phyloP scores from a whole-genome alignment of 805 yeast species.

The Candida ipomoeae region DNA sequence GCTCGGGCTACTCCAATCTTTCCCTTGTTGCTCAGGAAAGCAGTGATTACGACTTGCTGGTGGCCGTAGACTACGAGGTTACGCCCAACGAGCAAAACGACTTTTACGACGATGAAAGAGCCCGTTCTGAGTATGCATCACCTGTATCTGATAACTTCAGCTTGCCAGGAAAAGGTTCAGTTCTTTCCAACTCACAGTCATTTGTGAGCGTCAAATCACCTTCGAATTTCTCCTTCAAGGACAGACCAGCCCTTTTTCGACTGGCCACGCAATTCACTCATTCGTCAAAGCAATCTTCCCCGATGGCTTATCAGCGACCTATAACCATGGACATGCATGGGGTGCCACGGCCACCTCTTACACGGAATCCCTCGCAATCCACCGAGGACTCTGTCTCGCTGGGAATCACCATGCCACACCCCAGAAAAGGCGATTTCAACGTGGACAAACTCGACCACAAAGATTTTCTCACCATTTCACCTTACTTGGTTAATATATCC shows the following conservation, averaged over 20 bases:
- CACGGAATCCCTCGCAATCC: conserved; percentile 32
- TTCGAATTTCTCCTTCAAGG: conserved; percentile 7
- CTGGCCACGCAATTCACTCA: conserved; percentile 12
- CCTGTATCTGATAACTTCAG: conserved; percentile 1
- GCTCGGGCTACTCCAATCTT: conserved; percentile 44
- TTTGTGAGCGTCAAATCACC: conserved; percentile 1
- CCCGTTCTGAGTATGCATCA: background rate
- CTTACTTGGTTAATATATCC: conserved; percentile 35
- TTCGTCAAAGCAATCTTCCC: conserved; percentile 21
- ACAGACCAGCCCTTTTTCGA: conserved; percentile 10
- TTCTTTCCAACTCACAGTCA: conserved; percentile 1
- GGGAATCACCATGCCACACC: conserved; percentile 9
- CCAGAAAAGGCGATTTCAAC: background rate
- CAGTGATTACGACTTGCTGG: conserved; percentile 33
- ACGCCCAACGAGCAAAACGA: background rate
- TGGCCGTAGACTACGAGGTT: conserved; percentile 1
- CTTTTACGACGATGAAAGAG: conserved; percentile 1
- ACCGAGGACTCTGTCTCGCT: conserved; percentile 30
- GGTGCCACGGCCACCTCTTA: conserved; percentile 25
- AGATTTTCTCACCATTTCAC: conserved; percentile 1
- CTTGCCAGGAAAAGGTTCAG: conserved; percentile 2
- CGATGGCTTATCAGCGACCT: conserved; percentile 15
- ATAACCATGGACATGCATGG: conserved; percentile 7
- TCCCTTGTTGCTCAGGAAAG: conserved; percentile 50
- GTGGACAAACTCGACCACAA: conserved; percentile 13